Conservation (phyloP, 371 early-diverging fungal genomes). For the Rhizomucor pusillus region DNA sequence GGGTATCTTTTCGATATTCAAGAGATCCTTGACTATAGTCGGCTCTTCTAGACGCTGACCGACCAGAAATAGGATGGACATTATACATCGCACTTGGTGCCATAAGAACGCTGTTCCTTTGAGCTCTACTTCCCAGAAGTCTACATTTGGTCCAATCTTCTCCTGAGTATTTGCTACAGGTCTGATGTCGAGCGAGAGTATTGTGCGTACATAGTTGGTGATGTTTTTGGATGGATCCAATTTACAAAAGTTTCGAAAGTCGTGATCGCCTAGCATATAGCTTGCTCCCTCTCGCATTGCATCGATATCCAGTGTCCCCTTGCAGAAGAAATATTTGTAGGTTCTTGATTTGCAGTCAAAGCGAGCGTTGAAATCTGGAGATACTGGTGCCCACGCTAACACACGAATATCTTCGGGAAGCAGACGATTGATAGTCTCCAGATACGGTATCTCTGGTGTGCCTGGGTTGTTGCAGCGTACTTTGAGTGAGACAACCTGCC, state of each 20-base stretch:
- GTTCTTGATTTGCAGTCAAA: slow-evolving; percentile 84
- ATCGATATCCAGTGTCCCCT: slow-evolving; percentile 59
- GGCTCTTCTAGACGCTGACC: slow-evolving; percentile 58
- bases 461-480: slow-evolving; percentile 64
- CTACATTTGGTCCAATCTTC: slow-evolving; percentile 20
- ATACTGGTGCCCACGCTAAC: slow-evolving; percentile 88
- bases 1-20: slow-evolving; percentile 31
- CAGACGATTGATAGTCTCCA: slow-evolving; percentile 79
- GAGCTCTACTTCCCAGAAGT: slow-evolving; percentile 68
- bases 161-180: slow-evolving; percentile 29
- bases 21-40: slow-evolving; percentile 33
- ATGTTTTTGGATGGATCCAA: slow-evolving; percentile 84
- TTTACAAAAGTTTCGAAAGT: slow-evolving; percentile 95
- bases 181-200: slow-evolving; percentile 66
- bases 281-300: slow-evolving; percentile 76
- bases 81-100: slow-evolving; percentile 98
- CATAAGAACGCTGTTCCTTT: slow-evolving; percentile 90
- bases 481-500: slow-evolving; percentile 84
- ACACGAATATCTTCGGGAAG: slow-evolving; percentile 91
- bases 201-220: slow-evolving; percentile 68
- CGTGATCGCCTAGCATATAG: slow-evolving; percentile 78
- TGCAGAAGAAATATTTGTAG: slow-evolving; percentile 92
- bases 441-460: slow-evolving; percentile 61
- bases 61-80: slow-evolving; percentile 84
- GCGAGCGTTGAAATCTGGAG: slow-evolving; percentile 79